These are phyloP conservation scores for Tremella mesenterica DNA, from an alignment of 768 basidiomycete genomes.

Conservation along the genomic window DNA sequence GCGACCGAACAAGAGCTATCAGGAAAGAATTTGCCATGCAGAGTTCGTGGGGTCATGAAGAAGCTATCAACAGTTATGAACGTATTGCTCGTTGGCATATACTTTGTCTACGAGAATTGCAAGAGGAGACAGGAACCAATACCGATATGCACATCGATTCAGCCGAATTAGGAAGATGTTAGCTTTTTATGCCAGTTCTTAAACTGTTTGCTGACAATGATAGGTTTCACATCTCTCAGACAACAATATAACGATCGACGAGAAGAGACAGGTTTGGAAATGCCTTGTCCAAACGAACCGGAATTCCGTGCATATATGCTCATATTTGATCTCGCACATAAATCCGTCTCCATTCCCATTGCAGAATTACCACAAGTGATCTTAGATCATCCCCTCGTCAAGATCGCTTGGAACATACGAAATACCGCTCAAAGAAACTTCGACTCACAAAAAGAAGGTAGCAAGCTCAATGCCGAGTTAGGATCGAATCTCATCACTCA, in stretches of 20 bases:
- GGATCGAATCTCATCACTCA: slow-evolving; percentile 50
- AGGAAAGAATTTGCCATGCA: slow-evolving; percentile 94
- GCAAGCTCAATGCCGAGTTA: slow-evolving; percentile 58
- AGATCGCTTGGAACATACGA: slow-evolving; percentile 72
- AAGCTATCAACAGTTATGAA: slow-evolving; percentile 81
- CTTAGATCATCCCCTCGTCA: slow-evolving; percentile 64
- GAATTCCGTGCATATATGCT: slow-evolving; percentile 96
- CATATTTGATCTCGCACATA: slow-evolving; percentile 82
- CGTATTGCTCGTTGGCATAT: slow-evolving; percentile 92
- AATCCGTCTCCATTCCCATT: slow-evolving; percentile 62
- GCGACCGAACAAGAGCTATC: slow-evolving; percentile 82
- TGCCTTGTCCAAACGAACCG: slow-evolving; percentile 67
- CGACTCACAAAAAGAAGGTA: slow-evolving; percentile 42
- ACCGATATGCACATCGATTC: slow-evolving; percentile 38
- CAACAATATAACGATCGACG: slow-evolving; percentile 84
- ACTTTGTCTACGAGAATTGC: slow-evolving; percentile 53
- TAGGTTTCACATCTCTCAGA: slow-evolving; percentile 83
- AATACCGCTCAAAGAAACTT: slow-evolving; percentile 70
- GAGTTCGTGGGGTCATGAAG: slow-evolving; percentile 59
- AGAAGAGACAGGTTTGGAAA: slow-evolving; percentile 48
- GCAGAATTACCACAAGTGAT: slow-evolving; percentile 54
- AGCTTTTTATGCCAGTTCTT: slow-evolving; percentile 36
- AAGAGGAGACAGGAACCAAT: slow-evolving; percentile 47
- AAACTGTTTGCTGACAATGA: neutral
- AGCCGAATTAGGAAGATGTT: slow-evolving; percentile 45